phyloP scores from a whole-genome alignment of 2,329 filamentous ascomycete genomes.

The Trichophyton rubrum region DNA sequence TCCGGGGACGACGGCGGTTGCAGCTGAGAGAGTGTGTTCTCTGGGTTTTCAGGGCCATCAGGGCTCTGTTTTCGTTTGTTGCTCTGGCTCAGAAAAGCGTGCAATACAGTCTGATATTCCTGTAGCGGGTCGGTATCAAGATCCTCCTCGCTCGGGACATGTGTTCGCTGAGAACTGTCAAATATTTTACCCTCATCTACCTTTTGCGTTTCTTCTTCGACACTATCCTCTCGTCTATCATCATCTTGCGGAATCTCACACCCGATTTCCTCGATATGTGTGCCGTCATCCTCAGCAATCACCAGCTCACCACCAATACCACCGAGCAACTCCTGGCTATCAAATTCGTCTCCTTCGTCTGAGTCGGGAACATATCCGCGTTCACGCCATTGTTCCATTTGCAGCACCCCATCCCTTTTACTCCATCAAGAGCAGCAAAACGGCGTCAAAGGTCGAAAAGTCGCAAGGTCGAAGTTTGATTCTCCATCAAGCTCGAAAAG shows the following conservation, averaged over 20 bases:
- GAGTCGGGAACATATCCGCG: slow-evolving; percentile 42
- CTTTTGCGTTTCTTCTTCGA: neutral
- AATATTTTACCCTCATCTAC: neutral
- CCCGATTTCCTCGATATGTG: neutral
- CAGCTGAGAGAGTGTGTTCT: neutral
- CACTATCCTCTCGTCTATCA: neutral
- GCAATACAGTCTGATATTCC: neutral
- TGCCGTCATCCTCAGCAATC: neutral
- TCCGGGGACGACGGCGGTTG: slow-evolving; percentile 25
- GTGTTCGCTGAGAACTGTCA: neutral
- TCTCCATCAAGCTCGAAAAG: slow-evolving; percentile 1
- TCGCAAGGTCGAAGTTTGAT: slow-evolving; percentile 15
- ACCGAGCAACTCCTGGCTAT: slow-evolving; percentile 19
- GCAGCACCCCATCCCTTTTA: slow-evolving; percentile 4
- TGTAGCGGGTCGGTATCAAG: neutral
- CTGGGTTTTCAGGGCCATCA: neutral
- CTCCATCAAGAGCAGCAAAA: neutral
- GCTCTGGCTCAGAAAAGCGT: neutral
- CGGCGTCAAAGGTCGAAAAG: neutral
- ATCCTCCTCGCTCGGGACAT: neutral
- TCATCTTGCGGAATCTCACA: neutral
- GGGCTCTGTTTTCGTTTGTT: neutral
- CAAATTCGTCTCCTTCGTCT: slow-evolving; percentile 34
- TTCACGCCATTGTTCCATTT: slow-evolving; percentile 39
- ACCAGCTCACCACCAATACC: neutral